These are phyloP conservation scores for Ilex asprella DNA, from an alignment of 257 asterid species.

Conservation along the genomic window DNA sequence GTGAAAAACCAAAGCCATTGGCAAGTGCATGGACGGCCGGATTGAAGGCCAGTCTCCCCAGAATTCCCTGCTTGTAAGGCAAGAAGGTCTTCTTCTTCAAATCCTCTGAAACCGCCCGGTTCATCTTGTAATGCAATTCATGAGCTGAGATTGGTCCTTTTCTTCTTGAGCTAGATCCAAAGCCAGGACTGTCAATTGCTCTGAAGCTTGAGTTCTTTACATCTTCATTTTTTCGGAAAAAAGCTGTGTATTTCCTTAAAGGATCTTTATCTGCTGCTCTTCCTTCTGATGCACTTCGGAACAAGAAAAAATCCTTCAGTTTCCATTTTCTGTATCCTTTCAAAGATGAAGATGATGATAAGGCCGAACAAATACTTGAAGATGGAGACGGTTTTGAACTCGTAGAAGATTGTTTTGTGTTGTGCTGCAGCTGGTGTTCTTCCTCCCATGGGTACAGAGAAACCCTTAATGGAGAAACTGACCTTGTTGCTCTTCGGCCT, in stretches of 20 bases:
- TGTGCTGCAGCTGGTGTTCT: constrained; percentile 1
- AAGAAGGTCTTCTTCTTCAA: constrained; percentile 67
- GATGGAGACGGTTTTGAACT: background rate
- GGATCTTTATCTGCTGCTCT: constrained; percentile 38
- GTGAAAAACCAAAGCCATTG: constrained; percentile 62
- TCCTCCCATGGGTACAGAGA: constrained; percentile 33
- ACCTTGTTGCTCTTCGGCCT: constrained; percentile 49
- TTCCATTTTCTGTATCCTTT: constrained; percentile 32
- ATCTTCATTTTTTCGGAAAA: constrained; percentile 20
- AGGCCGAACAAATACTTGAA: background rate
- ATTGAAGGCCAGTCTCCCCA: constrained; percentile 54
- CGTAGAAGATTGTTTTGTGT: constrained; percentile 9
- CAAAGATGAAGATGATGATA: constrained; percentile 8
- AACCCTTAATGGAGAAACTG: constrained; percentile 57
- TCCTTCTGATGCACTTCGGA: constrained; percentile 51
- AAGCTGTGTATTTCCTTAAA: constrained; percentile 25
- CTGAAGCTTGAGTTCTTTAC: constrained; percentile 2
- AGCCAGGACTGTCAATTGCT: constrained; percentile 8
- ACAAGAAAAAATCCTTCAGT: constrained; percentile 38
- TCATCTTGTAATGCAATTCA: constrained; percentile 59
- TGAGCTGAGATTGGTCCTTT: constrained; percentile 57
- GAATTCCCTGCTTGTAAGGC: constrained; percentile 76
- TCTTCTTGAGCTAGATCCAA: constrained; percentile 32
- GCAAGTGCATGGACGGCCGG: constrained; percentile 60
- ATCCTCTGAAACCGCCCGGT: constrained; percentile 69